Evolutionary conservation across 106 monocot species (phyloP), one percentile per base, ranked within the genome.

Genomic region (Dioscorea alata): DNA sequence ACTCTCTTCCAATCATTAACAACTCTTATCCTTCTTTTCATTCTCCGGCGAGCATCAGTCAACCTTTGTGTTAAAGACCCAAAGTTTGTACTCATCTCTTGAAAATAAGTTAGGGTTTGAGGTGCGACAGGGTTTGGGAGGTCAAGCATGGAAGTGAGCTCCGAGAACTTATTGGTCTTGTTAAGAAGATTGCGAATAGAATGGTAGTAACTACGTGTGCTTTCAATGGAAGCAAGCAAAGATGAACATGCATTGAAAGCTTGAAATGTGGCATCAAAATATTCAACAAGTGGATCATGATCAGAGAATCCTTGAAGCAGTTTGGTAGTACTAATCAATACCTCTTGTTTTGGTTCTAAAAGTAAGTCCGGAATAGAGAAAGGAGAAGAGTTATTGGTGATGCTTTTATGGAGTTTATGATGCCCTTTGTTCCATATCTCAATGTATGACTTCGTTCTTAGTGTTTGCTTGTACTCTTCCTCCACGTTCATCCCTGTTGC

Each of bases 381-480:
- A 19, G 15, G 54, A 54, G 15, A 16, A 18, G 15, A 54, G 0
- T 8, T 13, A 14, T 19, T 19, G 13, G 64, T 57, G 25, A 10
- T 70, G 23, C 19, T 50, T 19, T 23, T 59, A 59, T n/a, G 15
- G 32, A 59, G 76, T 20, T 79, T 70, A 6, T 50, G 52, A 20
- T 84, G 81, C 12, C 50, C 65, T 61, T 71, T 75, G 6, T 74
- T 31, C 74, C 72, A 90, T 2, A 90, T 74, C 42, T 83, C 83
- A 17, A 79, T 12, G 75, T 73, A 90, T 12, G 89, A 85, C 15
- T 83, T 80, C 18, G 80, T 73, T 59, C 74, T 80, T 42, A 90
- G 83, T 21, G 74, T 74, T 8, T 69, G 52, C 48, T 71, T 69
- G 85, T 85, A 85, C 53, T 90, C 85, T 19, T 85, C 85, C 61